These are phyloP conservation scores for Allium sativum DNA, from an alignment of 106 monocot genomes.

Conservation along the genomic window DNA sequence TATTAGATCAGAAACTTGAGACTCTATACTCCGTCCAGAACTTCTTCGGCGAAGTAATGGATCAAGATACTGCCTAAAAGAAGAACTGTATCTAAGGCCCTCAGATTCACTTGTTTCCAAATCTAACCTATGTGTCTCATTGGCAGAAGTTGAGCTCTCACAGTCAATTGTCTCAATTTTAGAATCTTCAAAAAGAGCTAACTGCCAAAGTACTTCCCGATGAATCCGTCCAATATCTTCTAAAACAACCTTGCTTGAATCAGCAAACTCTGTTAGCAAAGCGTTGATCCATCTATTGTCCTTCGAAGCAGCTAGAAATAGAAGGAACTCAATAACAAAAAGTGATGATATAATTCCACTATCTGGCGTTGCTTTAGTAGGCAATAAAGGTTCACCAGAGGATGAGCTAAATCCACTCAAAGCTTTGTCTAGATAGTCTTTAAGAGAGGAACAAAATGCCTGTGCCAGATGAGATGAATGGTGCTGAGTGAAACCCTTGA, in stretches of 20 bases:
- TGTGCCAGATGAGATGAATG: slow-evolving; percentile 75
- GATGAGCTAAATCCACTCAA: slow-evolving; percentile 41
- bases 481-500: slow-evolving; percentile 97
- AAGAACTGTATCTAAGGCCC: slow-evolving; percentile 54
- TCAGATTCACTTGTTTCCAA: slow-evolving; percentile 35
- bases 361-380: slow-evolving; percentile 22
- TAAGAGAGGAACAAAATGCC: slow-evolving; percentile 71
- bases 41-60: slow-evolving; percentile 70
- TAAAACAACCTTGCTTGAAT: slow-evolving; percentile 70
- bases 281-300: slow-evolving; percentile 94
- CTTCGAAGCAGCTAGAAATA: slow-evolving; percentile 91
- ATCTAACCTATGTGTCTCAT: slow-evolving; percentile 35
- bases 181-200: slow-evolving; percentile 81
- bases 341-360: slow-evolving; percentile 61
- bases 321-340: slow-evolving; percentile 93
- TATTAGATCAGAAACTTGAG: slow-evolving; percentile 93
- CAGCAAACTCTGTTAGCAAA: slow-evolving; percentile 84
- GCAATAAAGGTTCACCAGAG: slow-evolving; percentile 35
- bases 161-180: slow-evolving; percentile 34
- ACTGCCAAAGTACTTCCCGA: slow-evolving; percentile 82
- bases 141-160: slow-evolving; percentile 26
- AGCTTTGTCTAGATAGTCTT: slow-evolving; percentile 70
- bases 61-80: slow-evolving; percentile 84
- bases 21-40: slow-evolving; percentile 86
- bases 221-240: slow-evolving; percentile 88